Percentiles rank a stretch among this genome's conserved stretches.
phyloP scores from a whole-genome alignment of 805 yeast species.

The Sungouiella blattae region DNA sequence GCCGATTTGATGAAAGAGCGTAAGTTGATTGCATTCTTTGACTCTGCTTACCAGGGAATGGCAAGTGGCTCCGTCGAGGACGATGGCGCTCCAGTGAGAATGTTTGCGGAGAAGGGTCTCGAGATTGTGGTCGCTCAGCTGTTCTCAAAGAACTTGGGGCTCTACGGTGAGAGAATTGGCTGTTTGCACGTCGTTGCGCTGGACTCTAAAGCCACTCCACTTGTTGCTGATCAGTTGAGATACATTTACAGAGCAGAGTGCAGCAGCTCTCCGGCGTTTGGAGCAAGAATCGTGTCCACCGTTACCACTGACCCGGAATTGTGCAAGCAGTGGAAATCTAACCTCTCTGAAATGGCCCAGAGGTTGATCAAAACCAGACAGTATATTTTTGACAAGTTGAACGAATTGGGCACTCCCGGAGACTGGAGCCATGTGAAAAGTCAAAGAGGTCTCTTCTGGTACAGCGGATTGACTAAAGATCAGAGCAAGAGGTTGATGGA shows the following conservation, averaged over 20 bases:
- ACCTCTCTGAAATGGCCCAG: background rate
- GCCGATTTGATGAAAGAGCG: background rate
- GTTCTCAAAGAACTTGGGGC: background rate
- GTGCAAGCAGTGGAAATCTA: background rate
- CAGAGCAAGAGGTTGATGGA: background rate
- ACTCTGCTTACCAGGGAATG: background rate
- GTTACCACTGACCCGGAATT: background rate
- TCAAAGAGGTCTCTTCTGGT: background rate
- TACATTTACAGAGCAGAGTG: background rate
- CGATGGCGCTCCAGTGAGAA: background rate
- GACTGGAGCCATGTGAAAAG: background rate
- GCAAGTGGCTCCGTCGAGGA: background rate
- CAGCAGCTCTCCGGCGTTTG: slow-evolving; percentile 1
- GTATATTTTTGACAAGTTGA: background rate
- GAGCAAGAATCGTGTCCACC: background rate
- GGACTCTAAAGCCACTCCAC: background rate
- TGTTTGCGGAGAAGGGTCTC: background rate
- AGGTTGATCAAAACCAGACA: background rate
- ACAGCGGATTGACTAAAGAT: background rate
- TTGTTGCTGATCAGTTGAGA: background rate
- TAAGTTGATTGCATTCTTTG: background rate
- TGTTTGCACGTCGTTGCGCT: background rate
- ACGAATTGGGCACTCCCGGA: background rate
- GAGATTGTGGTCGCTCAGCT: slow-evolving; percentile 1
- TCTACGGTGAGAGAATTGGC: background rate